Base-by-base conservation (phyloP, 2,329 filamentous ascomycete species). In the Cryoendolithus antarcticus region DNA sequence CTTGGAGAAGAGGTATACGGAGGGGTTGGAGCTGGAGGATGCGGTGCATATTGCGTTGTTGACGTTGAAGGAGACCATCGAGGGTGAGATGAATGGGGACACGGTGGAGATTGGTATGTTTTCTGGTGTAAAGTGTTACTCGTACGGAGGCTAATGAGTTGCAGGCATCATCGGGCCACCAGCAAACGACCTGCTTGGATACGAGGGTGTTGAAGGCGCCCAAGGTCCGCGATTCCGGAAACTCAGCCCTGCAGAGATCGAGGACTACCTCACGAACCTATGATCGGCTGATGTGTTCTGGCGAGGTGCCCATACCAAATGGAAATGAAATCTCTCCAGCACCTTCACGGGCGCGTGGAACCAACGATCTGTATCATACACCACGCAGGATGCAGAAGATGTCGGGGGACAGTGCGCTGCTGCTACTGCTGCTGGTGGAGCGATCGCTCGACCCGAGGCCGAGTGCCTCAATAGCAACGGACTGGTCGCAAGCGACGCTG, bases 21-120 rank as follows among this genome's bases (percentile, higher is more conserved):
- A 98, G 61, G 88, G 88, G 31, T 67, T 98, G 58, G 91, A 98
- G 72, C 71, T 98, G 47, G 91, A 98, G 66, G 91, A 98, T 64
- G 91, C 91, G 8, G 91, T 98, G 52, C 91, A 98, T 65, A 98
- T 98, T 69, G 91, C 91, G 44, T 74, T 98, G 40, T 70, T 98
- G 61, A 98, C 91, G 19, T 70, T 98, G 60, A 98, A 98, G 74
- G 91, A 98, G 73, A 95, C 91, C 42, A 98, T 98, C 58, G 89
- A 96, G 69, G 91, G 91, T 42, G 91, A 96, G 69, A 95, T 96
- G 89, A 95, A 88, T 52, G 89, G 89, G 47, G 88, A 96, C 62
- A 95, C 89, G 27, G 93, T 98, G 48, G 91, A 98, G 67, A 95
- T 98, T 63, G 89, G 86, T 86, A 66, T 62, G 78, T 29, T 27